phyloP scores from a whole-genome alignment of 1,284 basidiomycete species.

The Cryptococcus floricola region DNA sequence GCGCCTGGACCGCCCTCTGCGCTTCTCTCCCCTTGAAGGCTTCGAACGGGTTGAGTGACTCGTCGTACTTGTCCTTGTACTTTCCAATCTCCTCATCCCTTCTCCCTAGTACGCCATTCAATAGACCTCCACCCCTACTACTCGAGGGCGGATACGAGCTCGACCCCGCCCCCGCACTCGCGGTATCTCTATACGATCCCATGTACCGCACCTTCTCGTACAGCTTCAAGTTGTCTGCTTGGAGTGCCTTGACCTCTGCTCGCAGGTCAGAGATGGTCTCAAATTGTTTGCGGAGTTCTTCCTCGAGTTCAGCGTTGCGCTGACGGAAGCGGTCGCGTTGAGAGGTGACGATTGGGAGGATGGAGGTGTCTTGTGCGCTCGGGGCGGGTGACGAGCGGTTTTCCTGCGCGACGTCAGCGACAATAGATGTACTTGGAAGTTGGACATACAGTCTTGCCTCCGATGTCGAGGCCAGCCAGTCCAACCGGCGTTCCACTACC shows the following conservation, averaged over 20 bases:
- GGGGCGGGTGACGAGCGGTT: slow-evolving; percentile 27
- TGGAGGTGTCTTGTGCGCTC: slow-evolving; percentile 67
- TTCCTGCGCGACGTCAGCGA: slow-evolving; percentile 15
- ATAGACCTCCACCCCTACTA: slow-evolving; percentile 16
- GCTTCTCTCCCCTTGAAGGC: slow-evolving; percentile 93
- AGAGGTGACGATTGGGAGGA: slow-evolving; percentile 91
- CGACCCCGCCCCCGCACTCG: slow-evolving; percentile 2
- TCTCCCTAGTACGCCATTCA: slow-evolving; percentile 37
- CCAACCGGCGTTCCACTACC: slow-evolving; percentile 42
- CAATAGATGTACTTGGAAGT: background rate
- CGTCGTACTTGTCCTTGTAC: slow-evolving; percentile 88
- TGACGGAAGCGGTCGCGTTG: slow-evolving; percentile 94
- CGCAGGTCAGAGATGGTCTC: slow-evolving; percentile 87
- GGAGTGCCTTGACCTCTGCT: slow-evolving; percentile 78
- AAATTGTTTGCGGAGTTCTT: slow-evolving; percentile 93
- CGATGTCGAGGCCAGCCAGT: slow-evolving; percentile 68
- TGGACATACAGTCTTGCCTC: slow-evolving; percentile 51
- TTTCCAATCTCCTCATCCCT: slow-evolving; percentile 72
- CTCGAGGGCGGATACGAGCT: background rate
- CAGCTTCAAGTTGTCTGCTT: slow-evolving; percentile 87
- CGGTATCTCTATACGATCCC: slow-evolving; percentile 69
- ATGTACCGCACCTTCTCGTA: slow-evolving; percentile 97
- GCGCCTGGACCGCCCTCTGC: slow-evolving; percentile 78
- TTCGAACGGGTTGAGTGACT: slow-evolving; percentile 96
- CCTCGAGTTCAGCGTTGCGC: slow-evolving; percentile 92